Percentiles rank a stretch among this genome's conserved stretches.
phyloP scores from a whole-genome alignment of 139 green algal genomes.

The Tetratostichococcus sp. region DNA sequence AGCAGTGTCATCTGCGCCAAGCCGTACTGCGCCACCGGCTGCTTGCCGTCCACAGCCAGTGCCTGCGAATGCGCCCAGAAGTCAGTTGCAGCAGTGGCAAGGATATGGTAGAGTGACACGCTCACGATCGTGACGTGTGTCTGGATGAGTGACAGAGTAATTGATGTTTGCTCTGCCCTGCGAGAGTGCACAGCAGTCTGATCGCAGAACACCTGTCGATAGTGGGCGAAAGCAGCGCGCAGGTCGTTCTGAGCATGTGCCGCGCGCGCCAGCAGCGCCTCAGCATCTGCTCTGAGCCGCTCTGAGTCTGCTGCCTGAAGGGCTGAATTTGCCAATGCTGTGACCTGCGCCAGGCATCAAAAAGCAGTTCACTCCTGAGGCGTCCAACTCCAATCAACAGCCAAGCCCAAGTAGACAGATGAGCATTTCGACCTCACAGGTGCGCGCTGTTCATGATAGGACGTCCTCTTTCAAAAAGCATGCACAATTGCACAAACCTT shows the following conservation, averaged over 20 bases:
- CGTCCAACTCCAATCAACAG: background rate
- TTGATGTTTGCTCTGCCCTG: too few species aligned
- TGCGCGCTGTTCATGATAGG: too few species aligned
- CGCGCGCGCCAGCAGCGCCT: conserved; percentile 44
- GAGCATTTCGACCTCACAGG: too few species aligned
- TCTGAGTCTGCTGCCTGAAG: conserved; percentile 36
- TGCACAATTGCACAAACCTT: too few species aligned
- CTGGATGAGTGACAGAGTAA: too few species aligned
- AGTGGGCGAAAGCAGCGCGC: conserved; percentile 35
- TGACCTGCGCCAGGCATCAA: conserved; percentile 37
- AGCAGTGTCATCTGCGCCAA: conserved; percentile 66
- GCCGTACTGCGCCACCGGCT: conserved; percentile 55
- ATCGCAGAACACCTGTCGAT: conserved; percentile 17
- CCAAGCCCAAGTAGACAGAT: too few species aligned
- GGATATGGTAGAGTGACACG: too few species aligned
- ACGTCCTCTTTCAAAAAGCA: too few species aligned
- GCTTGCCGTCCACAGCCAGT: conserved; percentile 39
- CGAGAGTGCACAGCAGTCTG: too few species aligned
- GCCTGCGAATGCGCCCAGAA: conserved; percentile 52
- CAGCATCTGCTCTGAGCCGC: conserved; percentile 36
- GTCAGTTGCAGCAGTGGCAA: background rate
- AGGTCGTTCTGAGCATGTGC: conserved; percentile 11
- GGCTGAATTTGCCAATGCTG: conserved; percentile 45
- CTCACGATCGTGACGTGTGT: too few species aligned
- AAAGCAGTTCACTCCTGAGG: too few species aligned